A percentile compares a stretch with the other conserved stretches of the same genome.
These are phyloP conservation scores for Evernia prunastri DNA, from an alignment of 495 filamentous ascomycete species.

Conservation along the genomic window DNA sequence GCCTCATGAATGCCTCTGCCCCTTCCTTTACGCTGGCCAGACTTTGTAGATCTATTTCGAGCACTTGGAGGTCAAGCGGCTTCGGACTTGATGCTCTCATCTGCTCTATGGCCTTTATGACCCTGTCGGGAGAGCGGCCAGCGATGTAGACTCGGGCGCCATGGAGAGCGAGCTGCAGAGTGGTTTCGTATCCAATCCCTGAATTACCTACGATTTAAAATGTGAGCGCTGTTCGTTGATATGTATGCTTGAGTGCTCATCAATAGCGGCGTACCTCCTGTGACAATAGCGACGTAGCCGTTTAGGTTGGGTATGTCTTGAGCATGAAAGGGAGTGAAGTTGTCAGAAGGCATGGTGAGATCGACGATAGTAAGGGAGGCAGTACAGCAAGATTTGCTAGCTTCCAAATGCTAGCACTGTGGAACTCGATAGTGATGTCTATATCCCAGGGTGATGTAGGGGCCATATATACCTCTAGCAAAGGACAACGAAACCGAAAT, in stretches of 20 bases:
- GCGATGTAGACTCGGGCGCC: constrained; percentile 41
- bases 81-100: constrained; percentile 32
- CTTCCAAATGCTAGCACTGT: neutral
- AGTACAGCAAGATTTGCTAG: neutral
- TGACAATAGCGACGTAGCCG: constrained; percentile 17
- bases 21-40: constrained; percentile 33
- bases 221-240: neutral
- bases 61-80: constrained; percentile 31
- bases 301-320: constrained; percentile 6
- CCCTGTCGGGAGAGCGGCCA: constrained; percentile 34
- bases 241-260: neutral
- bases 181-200: constrained; percentile 33
- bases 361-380: neutral
- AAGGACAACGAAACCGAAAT: neutral
- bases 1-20: constrained; percentile 25
- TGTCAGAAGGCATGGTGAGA: neutral
- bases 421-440: neutral
- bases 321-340: neutral
- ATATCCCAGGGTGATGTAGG: neutral
- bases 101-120: constrained; percentile 31
- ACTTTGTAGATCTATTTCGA: constrained; percentile 40
- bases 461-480: neutral
- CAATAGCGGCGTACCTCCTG: constrained; percentile 3
- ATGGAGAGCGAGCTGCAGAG: constrained; percentile 34
- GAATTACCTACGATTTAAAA: neutral